phyloP scores from a whole-genome alignment of 371 early-diverging fungal genomes.

The Batrachochytrium dendrobatidis region DNA sequence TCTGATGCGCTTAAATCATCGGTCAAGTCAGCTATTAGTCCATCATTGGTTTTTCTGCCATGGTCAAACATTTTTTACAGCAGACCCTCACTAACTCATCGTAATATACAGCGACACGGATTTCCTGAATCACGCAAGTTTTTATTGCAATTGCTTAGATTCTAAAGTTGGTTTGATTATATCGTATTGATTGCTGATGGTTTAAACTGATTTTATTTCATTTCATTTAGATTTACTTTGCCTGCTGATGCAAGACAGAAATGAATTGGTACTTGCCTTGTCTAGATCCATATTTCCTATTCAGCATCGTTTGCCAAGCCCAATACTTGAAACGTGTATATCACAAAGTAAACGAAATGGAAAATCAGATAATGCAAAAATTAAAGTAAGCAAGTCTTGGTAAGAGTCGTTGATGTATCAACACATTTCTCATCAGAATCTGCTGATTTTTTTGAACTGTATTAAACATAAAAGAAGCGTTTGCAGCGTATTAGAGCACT shows the following conservation, averaged over 20 bases:
- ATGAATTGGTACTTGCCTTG: neutral
- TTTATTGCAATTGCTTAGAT: neutral
- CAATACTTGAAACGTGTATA: too few relatives aligned
- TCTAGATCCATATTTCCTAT: conserved; percentile 2
- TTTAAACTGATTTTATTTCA: neutral
- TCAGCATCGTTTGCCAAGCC: neutral
- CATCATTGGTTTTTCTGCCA: conserved; percentile 2
- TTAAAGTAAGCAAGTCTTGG: too few relatives aligned
- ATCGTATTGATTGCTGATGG: too few relatives aligned
- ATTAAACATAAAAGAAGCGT: too few relatives aligned
- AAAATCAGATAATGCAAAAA: too few relatives aligned
- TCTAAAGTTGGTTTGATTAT: conserved; percentile 6
- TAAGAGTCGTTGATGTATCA: too few relatives aligned
- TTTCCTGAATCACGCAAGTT: conserved; percentile 24
- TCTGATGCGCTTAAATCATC: too few relatives aligned
- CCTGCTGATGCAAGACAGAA: neutral
- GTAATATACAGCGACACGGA: conserved; percentile 16
- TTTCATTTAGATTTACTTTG: neutral
- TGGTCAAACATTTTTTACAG: conserved; percentile 25
- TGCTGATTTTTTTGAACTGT: too few relatives aligned
- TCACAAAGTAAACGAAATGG: too few relatives aligned
- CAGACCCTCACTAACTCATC: conserved; percentile 10
- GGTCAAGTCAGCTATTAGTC: too few relatives aligned
- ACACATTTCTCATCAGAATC: too few relatives aligned
- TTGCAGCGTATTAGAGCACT: neutral